Evolutionary conservation across 768 basidiomycete genomes (phyloP).

Genomic region (Termitomyces sp.): DNA sequence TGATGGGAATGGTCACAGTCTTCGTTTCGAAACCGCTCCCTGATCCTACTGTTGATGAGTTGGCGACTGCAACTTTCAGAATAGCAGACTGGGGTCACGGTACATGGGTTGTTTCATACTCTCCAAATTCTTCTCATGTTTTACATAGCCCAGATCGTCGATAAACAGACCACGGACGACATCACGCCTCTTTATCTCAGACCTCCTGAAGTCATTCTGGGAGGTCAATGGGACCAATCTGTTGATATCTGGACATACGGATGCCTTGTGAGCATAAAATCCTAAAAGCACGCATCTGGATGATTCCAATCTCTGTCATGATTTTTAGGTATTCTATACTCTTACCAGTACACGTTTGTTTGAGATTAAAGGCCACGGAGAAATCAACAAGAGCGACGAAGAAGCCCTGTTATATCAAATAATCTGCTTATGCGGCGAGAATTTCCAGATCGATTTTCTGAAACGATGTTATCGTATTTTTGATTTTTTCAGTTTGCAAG

Average conservation of each 20-base stretch:
- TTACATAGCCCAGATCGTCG: neutral
- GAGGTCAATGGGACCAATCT: conserved; percentile 22
- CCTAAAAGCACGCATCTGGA: no score
- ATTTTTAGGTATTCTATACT: no score
- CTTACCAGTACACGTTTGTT: no score
- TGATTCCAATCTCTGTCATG: no score
- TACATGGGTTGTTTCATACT: neutral
- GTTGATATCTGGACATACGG: conserved; percentile 31
- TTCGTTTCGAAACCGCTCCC: neutral
- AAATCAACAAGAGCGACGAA: no score
- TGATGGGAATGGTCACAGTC: neutral
- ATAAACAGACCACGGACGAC: neutral
- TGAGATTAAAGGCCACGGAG: no score
- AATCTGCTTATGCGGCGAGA: no score
- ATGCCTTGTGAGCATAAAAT: conserved; percentile 20
- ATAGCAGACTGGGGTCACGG: neutral
- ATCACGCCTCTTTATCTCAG: conserved; percentile 13
- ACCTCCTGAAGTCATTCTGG: conserved; percentile 25
- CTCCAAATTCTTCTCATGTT: neutral
- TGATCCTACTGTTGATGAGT: neutral
- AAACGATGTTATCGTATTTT: no score
- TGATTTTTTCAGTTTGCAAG: no score
- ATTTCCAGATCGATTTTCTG: no score
- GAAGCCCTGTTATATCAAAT: no score
- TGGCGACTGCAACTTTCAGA: neutral